Base-by-base conservation (phyloP, 192 early-diverging fungal genomes). In the Coemansia furcata region DNA sequence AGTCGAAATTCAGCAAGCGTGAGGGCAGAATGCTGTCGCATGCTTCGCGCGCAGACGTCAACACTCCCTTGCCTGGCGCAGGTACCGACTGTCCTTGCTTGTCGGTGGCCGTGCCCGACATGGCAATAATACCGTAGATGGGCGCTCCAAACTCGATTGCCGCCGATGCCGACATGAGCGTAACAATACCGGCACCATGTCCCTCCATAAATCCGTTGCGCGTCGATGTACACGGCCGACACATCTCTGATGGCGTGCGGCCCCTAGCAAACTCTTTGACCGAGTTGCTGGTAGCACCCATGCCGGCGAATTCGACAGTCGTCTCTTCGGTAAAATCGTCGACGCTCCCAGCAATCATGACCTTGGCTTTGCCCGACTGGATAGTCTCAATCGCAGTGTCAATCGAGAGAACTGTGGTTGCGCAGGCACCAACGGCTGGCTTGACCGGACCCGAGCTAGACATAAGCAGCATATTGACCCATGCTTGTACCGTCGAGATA, bases 31-130 rank as follows among this genome's bases (percentile, higher is more conserved):
- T 83, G 60, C 66, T 70, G 60, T 74, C 59, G 36, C 39, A 40
- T 40, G 71, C 61, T 76, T 95, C 94, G 30, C 92, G 88, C 59
- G 94, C 94, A 39, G 92, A 90, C 35, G 94, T 93, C 64, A 95
- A 83, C 59, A 95, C 88, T 74, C 94, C 94, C 74, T 94, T 89
- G 44, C 94, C 95, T 72, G 95, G 94, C 39, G 95, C 95, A 43
- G 95, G 94, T 30, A 97, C 88, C 12, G 93, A 94, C 43, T 92
- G 89, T 62, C 94, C 93, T 80, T 95, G 90, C 88, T 97, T 97
- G 78, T 97, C 95, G 35, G 92, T 92, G 38, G 95, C 94, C 52
- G 93, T 97, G 76, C 88, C 91, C 39, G 89, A 90, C 64, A 89
- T 81, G 42, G 87, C 95, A 74, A 97, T 82, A 62, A 97, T 88